Percentiles rank a stretch among this genome's conserved stretches.
Evolutionary conservation across 306 rosid genomes (phyloP).

Genomic region (Malus sylvestris): DNA sequence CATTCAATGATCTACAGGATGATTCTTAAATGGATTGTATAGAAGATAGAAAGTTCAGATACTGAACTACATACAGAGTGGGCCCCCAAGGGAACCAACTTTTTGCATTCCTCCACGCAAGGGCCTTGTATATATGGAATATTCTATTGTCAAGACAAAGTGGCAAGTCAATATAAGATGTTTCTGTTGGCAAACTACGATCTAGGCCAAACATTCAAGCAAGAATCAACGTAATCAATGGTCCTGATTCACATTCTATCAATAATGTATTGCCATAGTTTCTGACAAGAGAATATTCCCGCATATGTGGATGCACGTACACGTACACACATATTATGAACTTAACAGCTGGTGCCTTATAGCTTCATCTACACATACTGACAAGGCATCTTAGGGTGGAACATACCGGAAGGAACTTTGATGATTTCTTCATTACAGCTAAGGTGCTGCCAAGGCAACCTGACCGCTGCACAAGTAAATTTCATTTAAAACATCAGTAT

Average conservation of each 20-base stretch:
- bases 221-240: background rate
- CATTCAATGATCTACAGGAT: background rate
- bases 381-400: constrained; percentile 5
- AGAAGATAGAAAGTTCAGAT: background rate
- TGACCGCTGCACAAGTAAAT: constrained; percentile 53
- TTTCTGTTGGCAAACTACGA: background rate
- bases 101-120: background rate
- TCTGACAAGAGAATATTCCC: background rate
- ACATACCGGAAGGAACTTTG: constrained; percentile 78
- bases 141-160: background rate
- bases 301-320: background rate
- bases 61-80: background rate
- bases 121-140: background rate
- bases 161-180: background rate
- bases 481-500: constrained; percentile 14
- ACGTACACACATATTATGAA: background rate
- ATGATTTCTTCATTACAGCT: constrained; percentile 96
- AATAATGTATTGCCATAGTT: background rate
- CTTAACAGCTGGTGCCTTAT: background rate
- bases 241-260: background rate
- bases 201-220: background rate
- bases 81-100: background rate
- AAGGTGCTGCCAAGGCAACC: constrained; percentile 87
- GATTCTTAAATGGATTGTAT: background rate
- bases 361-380: background rate